Evolutionary conservation across 805 yeast genomes (phyloP).

Genomic region (Pichia ethanolica): DNA sequence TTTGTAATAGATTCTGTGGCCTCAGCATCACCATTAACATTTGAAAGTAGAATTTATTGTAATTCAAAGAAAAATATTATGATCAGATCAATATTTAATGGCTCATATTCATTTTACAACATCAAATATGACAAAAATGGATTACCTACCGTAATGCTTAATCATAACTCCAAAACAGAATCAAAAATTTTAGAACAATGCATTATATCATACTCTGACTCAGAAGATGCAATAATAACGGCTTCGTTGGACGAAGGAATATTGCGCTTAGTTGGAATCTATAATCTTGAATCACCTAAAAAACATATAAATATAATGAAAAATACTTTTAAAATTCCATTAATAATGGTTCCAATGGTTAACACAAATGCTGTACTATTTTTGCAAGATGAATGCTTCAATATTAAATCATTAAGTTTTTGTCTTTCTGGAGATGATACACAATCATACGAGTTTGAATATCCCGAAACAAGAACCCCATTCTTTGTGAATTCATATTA

Average conservation of each 20-base stretch:
- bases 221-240: conserved; percentile 1
- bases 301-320: conserved; percentile 4
- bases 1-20: background rate
- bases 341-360: conserved; percentile 19
- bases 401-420: conserved; percentile 20
- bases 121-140: background rate
- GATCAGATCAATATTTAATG: no score
- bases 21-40: background rate
- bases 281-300: background rate
- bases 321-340: conserved; percentile 24
- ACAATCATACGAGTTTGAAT: background rate
- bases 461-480: background rate
- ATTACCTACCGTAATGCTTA: background rate
- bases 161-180: background rate
- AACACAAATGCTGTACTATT: conserved; percentile 21
- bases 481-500: conserved; percentile 16
- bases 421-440: conserved; percentile 23
- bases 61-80: no score
- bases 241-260: background rate
- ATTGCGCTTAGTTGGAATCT: background rate
- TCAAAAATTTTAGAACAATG: background rate
- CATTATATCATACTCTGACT: background rate
- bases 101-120: no score
- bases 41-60: no score
- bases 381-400: conserved; percentile 19